These are phyloP conservation scores for Limonium bicolor DNA, from an alignment of 148 eudicot species.

Conservation along the genomic window DNA sequence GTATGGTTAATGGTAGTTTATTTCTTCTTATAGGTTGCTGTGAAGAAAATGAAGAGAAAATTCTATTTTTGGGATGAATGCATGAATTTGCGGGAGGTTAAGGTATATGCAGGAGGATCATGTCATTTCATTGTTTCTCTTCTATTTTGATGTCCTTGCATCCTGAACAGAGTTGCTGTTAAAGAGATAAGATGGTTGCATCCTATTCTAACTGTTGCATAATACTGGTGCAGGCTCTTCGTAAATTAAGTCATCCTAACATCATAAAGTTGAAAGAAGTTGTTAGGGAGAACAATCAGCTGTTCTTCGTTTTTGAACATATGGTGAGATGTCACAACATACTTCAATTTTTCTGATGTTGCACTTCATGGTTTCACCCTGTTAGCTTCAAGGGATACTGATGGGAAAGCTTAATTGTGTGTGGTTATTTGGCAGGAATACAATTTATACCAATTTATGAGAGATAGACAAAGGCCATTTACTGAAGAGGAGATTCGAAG, in stretches of 20 bases:
- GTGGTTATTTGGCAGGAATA: slow-evolving; percentile 35
- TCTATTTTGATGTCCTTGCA: neutral
- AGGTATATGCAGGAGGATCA: slow-evolving; percentile 25
- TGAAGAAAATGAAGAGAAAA: slow-evolving; percentile 92
- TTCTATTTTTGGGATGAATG: slow-evolving; percentile 91
- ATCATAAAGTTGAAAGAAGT: slow-evolving; percentile 95
- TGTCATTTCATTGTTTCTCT: neutral
- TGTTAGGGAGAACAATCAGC: slow-evolving; percentile 66
- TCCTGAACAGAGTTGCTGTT: no score
- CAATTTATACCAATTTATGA: slow-evolving; percentile 82
- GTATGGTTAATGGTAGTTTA: neutral
- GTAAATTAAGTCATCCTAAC: slow-evolving; percentile 79
- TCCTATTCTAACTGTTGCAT: slow-evolving; percentile 1
- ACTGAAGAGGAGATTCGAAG: slow-evolving; percentile 72
- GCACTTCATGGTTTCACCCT: no score
- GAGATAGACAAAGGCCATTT: slow-evolving; percentile 44
- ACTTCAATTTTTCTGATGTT: no score
- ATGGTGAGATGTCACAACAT: no score
- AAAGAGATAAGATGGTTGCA: no score
- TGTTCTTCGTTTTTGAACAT: slow-evolving; percentile 87
- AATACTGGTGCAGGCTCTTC: slow-evolving; percentile 47
- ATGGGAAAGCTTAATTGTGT: neutral
- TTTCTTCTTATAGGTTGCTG: slow-evolving; percentile 65
- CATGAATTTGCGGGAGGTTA: slow-evolving; percentile 79
- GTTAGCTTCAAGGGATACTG: slow-evolving; percentile 3